Evolutionary conservation across 1,284 basidiomycete species (phyloP), one percentile per base, ranked within the genome.

Genomic region (Ceratobasidium sp.): DNA sequence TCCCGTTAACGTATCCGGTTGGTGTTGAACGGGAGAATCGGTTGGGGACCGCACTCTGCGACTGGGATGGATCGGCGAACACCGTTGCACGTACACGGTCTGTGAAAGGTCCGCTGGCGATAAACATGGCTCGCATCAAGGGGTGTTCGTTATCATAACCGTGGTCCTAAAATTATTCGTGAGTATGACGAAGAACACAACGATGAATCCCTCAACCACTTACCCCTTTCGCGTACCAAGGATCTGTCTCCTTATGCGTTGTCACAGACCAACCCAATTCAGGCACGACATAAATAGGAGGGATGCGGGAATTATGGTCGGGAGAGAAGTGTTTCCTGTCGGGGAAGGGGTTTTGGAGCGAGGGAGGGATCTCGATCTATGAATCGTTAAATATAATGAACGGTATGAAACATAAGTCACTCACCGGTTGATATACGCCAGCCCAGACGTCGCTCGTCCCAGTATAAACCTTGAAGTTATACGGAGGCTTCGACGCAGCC

Each of bases 81-180:
- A 64, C 71, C 17, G 64, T 33, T 13, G 71, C 71, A 6, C 71
- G 57, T 10, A 64, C 59, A 15, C 71, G 71, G 71, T 74, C 71
- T 13, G 93, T 91, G 82, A 96, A 96, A 0, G 96, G 95, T 0
- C 96, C 96, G 82, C 94, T 93, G 1, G 94, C 94, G 79, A 97
- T 92, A 84, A 97, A 97, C 84, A 95, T 92, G 0, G 95, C 95
- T 76, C 92, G 91, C 96, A 97, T 97, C 3, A 93, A 88, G 10
- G 86, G 82, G 54, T 91, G 89, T 17, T 88, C 84, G 80, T 96
- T 96, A 83, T 96, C 95, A 82, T 95, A 96, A 12, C 93, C 94
- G 80, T 96, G 94, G 79, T 91, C 94, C 90, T 94, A 80, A n/a
- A n/a, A 10, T 42, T 13, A 50, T 15, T 20, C 48, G 13, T 50